phyloP scores from a whole-genome alignment of 768 basidiomycete species.

The Mycena venus region DNA sequence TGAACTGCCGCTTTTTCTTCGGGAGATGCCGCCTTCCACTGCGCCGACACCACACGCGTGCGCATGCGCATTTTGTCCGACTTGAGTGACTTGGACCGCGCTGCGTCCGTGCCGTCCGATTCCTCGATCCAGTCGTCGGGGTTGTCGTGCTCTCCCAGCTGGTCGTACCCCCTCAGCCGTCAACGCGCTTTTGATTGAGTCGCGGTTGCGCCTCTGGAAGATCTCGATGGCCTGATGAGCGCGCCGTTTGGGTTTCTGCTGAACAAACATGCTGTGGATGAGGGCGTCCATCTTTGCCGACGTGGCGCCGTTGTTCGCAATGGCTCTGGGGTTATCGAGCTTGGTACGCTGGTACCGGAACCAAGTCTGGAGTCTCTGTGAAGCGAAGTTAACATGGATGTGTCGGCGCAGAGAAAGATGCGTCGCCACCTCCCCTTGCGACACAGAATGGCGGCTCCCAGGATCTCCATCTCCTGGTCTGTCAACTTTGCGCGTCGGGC shows the following conservation, averaged over 20 bases:
- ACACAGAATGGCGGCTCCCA: not conserved
- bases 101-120: not conserved
- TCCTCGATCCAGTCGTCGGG: not conserved
- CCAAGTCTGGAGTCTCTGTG: conserved; percentile 5
- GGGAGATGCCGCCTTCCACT: not conserved
- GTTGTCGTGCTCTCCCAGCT: not conserved
- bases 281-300: not conserved
- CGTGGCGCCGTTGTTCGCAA: not conserved
- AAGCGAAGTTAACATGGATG: not conserved
- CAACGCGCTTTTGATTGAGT: not conserved
- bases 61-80: not conserved
- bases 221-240: conserved; percentile 7
- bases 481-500: not conserved
- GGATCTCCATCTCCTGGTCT: not conserved
- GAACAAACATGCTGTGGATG: not conserved
- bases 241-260: not conserved
- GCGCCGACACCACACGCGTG: not conserved
- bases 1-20: not conserved
- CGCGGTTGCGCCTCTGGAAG: conserved; percentile 2
- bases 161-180: not conserved
- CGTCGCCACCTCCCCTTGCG: not conserved
- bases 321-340: not conserved
- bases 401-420: not conserved
- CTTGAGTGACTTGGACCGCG: not conserved
- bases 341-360: not conserved